Conservation (phyloP, 768 basidiomycete species). For the Mycena vulgaris region DNA sequence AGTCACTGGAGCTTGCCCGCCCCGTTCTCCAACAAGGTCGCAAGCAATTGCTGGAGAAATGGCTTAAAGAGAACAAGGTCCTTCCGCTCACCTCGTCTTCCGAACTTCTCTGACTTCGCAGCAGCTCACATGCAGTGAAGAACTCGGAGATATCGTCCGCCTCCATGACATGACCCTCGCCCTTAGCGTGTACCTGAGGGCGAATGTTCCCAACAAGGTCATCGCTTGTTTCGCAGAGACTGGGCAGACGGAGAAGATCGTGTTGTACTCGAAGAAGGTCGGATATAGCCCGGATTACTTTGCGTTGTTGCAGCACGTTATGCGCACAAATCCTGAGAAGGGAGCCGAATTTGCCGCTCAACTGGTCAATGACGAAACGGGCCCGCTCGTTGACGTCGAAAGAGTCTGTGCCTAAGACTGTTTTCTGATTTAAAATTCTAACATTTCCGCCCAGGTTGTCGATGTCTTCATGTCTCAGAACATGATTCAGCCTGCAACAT, state of each 20-base stretch:
- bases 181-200: slow-evolving; percentile 96
- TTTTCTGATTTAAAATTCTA: slow-evolving; percentile 19
- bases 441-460: slow-evolving; percentile 72
- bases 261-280: slow-evolving; percentile 98
- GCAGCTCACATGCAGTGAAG: slow-evolving; percentile 97
- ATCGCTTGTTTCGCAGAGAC: slow-evolving; percentile 99
- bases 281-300: slow-evolving; percentile 95
- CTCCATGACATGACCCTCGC: slow-evolving; percentile 97
- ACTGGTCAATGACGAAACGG: slow-evolving; percentile 93
- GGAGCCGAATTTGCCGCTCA: slow-evolving; percentile 98
- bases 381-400: slow-evolving; percentile 94
- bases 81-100: not conserved
- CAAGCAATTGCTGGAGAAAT: slow-evolving; percentile 98
- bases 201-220: slow-evolving; percentile 98
- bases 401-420: slow-evolving; percentile 65
- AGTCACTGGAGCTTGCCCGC: slow-evolving; percentile 95
- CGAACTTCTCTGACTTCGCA: slow-evolving; percentile 19
- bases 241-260: slow-evolving; percentile 98
- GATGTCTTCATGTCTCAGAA: slow-evolving; percentile 99
- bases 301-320: slow-evolving; percentile 93
- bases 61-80: slow-evolving; percentile 99
- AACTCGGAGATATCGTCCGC: slow-evolving; percentile 97
- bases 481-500: slow-evolving; percentile 99
- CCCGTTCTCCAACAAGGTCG: slow-evolving; percentile 96
- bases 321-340: slow-evolving; percentile 97